Conservation (phyloP, 176 grass and related monocot genomes). For the Rhynchospora pubera region DNA sequence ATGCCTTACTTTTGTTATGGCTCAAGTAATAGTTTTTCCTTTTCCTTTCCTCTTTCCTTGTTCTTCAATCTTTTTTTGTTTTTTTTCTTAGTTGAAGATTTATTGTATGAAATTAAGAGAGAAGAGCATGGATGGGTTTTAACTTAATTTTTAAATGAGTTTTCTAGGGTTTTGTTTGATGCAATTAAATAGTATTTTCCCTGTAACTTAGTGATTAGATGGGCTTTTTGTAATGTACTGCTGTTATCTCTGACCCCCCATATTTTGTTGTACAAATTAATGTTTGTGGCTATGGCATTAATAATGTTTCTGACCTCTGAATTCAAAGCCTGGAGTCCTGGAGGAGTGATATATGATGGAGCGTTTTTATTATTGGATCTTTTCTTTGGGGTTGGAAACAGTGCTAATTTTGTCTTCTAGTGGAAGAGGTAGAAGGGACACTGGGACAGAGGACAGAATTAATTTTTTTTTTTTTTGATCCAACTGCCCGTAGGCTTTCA, state of each 20-base stretch:
- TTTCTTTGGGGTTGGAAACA: conserved; percentile 21
- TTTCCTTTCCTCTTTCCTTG: conserved; percentile 17
- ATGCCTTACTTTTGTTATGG: background rate
- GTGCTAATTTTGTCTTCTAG: conserved; percentile 33
- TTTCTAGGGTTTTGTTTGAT: conserved; percentile 24
- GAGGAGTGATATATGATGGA: conserved; percentile 4
- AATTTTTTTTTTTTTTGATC: no score
- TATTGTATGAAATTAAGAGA: conserved; percentile 1
- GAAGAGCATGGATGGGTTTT: conserved; percentile 8
- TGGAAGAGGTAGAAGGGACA: conserved; percentile 1
- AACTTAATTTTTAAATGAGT: conserved; percentile 9
- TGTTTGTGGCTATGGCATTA: conserved; percentile 11
- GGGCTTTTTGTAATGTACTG: conserved; percentile 40
- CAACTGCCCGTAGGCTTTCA: no score
- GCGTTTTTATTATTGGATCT: background rate
- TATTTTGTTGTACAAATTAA: background rate
- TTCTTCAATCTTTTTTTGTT: conserved; percentile 5
- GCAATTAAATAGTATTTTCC: conserved; percentile 43
- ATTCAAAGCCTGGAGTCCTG: conserved; percentile 31
- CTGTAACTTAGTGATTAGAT: conserved; percentile 53
- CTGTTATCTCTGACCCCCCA: conserved; percentile 9
- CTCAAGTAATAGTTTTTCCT: conserved; percentile 10
- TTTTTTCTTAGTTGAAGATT: background rate
- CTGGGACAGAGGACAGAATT: conserved; percentile 8
- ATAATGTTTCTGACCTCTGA: conserved; percentile 25